Evolutionary conservation across 1,284 basidiomycete species (phyloP).

Genomic region (Kwoniella shivajii): DNA sequence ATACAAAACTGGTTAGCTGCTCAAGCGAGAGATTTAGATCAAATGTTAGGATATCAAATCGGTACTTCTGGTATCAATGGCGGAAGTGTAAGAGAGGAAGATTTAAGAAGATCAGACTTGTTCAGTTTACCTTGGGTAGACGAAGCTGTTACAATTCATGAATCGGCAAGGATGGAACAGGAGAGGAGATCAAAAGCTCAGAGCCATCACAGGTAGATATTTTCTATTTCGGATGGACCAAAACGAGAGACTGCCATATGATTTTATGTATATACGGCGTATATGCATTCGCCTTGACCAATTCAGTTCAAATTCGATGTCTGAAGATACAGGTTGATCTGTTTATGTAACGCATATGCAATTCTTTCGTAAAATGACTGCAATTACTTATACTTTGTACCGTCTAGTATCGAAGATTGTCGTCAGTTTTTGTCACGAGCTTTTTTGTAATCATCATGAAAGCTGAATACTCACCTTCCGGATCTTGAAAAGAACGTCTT

Average conservation of each 20-base stretch:
- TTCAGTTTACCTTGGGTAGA: slow-evolving; percentile 82
- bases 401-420: slow-evolving; percentile 14
- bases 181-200: slow-evolving; percentile 22
- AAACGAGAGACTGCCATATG: no score
- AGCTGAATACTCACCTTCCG: slow-evolving; percentile 60
- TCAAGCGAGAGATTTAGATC: slow-evolving; percentile 87
- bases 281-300: not conserved
- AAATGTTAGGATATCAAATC: slow-evolving; percentile 72
- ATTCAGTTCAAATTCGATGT: no score
- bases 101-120: slow-evolving; percentile 82
- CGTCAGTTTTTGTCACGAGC: slow-evolving; percentile 6
- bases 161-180: slow-evolving; percentile 41
- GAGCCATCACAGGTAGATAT: slow-evolving; percentile 6
- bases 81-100: slow-evolving; percentile 73
- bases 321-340: no score
- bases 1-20: slow-evolving; percentile 87
- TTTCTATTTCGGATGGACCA: not conserved
- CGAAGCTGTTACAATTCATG: slow-evolving; percentile 53
- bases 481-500: slow-evolving; percentile 92
- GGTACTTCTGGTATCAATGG: slow-evolving; percentile 63
- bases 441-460: not conserved
- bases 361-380: no score
- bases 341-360: no score
- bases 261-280: not conserved
- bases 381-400: slow-evolving; percentile 25